phyloP scores from a whole-genome alignment of 1,284 basidiomycete genomes.

The Vanrija humicola region DNA sequence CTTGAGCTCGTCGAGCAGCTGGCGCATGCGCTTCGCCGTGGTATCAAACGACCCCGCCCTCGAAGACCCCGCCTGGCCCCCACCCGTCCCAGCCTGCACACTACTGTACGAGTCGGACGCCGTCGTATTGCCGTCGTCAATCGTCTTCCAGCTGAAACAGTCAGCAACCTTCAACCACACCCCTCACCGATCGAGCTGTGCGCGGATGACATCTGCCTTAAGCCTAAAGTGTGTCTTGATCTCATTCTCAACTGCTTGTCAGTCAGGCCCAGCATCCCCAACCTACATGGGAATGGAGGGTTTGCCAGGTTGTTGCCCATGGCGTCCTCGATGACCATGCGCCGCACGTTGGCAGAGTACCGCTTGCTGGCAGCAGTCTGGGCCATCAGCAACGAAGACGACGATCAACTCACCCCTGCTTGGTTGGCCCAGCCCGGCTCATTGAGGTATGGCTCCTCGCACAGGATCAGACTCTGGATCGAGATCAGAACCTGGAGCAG shows the following conservation, averaged over 20 bases:
- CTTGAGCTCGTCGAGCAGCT: constrained; percentile 25
- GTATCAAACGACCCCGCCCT: constrained; percentile 18
- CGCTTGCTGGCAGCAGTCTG: constrained; percentile 55
- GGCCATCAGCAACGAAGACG: not conserved
- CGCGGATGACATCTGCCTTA: constrained; percentile 64
- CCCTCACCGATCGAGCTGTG: constrained; percentile 69
- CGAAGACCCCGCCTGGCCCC: not conserved
- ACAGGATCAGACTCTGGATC: constrained; percentile 90
- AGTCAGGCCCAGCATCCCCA: not conserved
- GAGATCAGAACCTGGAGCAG: constrained; percentile 74
- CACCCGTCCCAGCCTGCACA: not conserved
- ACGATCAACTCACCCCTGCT: constrained; percentile 60
- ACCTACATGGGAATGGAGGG: constrained; percentile 56
- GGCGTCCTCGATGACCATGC: constrained; percentile 82
- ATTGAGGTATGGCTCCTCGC: constrained; percentile 81
- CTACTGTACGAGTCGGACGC: not conserved
- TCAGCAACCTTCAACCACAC: not conserved
- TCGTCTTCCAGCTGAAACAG: constrained; percentile 22
- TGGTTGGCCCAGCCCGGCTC: constrained; percentile 79
- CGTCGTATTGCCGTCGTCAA: constrained; percentile 27
- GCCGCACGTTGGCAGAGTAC: constrained; percentile 69
- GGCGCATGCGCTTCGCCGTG: constrained; percentile 17
- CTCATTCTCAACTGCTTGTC: constrained; percentile 70
- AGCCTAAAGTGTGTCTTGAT: constrained; percentile 85
- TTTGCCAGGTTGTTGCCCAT: constrained; percentile 67